Percentiles rank a stretch among this genome's conserved stretches.
phyloP scores from a whole-genome alignment of 1,139 yeast species.

The Candida mesenterica region DNA sequence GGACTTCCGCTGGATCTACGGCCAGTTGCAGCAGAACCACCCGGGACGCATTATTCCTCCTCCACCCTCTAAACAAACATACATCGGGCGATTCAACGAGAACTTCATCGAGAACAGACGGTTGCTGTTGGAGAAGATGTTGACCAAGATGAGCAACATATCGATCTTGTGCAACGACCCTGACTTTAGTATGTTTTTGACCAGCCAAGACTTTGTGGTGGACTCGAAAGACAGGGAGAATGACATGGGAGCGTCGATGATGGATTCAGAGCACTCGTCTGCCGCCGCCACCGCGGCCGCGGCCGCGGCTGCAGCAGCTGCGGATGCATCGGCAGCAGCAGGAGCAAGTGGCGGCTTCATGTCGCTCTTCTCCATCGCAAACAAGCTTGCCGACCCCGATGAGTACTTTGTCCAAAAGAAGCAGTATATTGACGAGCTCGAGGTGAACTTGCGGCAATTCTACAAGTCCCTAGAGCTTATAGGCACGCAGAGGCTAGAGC shows the following conservation, averaged over 20 bases:
- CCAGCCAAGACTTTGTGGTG: conserved; percentile 64
- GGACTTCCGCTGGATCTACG: conserved; percentile 86
- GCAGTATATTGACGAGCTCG: conserved; percentile 68
- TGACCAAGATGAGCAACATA: conserved; percentile 60
- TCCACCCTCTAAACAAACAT: conserved; percentile 92
- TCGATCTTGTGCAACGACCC: conserved; percentile 62
- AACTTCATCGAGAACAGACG: conserved; percentile 87
- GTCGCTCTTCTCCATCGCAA: conserved; percentile 57
- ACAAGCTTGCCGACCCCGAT: conserved; percentile 75
- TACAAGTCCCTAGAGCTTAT: conserved; percentile 73
- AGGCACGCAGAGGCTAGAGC: conserved; percentile 72
- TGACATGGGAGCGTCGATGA: conserved; percentile 20
- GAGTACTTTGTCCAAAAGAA: conserved; percentile 71
- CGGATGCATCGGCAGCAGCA: conserved; percentile 16
- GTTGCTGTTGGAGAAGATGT: conserved; percentile 84
- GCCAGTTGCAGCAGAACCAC: conserved; percentile 80
- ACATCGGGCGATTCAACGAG: conserved; percentile 81
- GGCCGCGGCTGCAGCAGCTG: conserved; percentile 11
- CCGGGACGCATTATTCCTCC: conserved; percentile 94
- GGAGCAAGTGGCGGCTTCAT: conserved; percentile 49
- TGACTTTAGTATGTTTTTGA: conserved; percentile 76
- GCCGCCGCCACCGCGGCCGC: conserved; percentile 1
- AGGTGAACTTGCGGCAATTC: conserved; percentile 67
- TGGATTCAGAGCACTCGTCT: conserved; percentile 12
- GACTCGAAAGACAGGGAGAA: conserved; percentile 57